These are phyloP conservation scores for Lignosus rhinocerotis DNA, from an alignment of 1,284 basidiomycete genomes.

Conservation along the genomic window DNA sequence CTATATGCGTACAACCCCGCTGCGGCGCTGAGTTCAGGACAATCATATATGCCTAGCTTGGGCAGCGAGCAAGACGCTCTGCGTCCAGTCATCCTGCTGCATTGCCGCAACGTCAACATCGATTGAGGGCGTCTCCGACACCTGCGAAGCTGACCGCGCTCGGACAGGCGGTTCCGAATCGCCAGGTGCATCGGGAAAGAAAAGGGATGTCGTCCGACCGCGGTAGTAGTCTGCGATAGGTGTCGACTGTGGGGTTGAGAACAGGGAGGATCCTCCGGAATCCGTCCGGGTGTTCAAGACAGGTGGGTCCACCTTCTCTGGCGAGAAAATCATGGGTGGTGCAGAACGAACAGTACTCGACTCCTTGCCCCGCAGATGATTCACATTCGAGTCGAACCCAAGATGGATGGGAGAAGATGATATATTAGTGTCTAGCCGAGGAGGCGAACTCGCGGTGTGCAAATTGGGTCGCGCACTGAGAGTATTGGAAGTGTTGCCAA, in stretches of 20 bases:
- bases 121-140: slow-evolving; percentile 30
- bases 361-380: slow-evolving; percentile 8
- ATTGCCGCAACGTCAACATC: slow-evolving; percentile 36
- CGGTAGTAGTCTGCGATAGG: slow-evolving; percentile 50
- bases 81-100: slow-evolving; percentile 57
- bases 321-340: slow-evolving; percentile 1
- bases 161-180: slow-evolving; percentile 13
- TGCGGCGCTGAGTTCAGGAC: slow-evolving; percentile 1
- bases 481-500: slow-evolving; percentile 42
- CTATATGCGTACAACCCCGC: slow-evolving; percentile 6
- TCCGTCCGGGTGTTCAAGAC: slow-evolving; percentile 23
- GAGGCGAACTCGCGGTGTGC: slow-evolving; percentile 42
- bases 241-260: slow-evolving; percentile 38
- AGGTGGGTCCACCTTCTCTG: slow-evolving; percentile 10
- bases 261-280: slow-evolving; percentile 30
- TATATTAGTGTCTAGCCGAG: slow-evolving; percentile 51
- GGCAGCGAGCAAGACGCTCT: slow-evolving; percentile 57
- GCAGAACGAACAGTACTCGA: slow-evolving; percentile 7
- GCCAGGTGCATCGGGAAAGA: slow-evolving; percentile 35
- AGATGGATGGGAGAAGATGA: slow-evolving; percentile 47
- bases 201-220: slow-evolving; percentile 36
- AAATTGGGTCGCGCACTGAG: slow-evolving; percentile 38
- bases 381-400: slow-evolving; percentile 35
- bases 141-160: slow-evolving; percentile 23
- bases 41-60: slow-evolving; percentile 29